Conservation (phyloP, 176 grass and related monocot species). For the Cenchrus fungigraminus region DNA sequence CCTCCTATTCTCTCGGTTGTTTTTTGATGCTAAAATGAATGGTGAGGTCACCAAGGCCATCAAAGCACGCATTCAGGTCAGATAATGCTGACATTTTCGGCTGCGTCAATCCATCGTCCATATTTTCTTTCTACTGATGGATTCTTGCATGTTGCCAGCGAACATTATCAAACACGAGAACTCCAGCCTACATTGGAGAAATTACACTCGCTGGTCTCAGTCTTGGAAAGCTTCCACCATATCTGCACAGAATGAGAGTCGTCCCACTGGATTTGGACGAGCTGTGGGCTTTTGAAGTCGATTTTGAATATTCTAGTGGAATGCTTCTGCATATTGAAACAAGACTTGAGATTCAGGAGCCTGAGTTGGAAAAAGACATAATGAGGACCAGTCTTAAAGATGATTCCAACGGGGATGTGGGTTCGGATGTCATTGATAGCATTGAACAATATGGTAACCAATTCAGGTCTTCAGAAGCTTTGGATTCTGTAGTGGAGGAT, state of each 20-base stretch:
- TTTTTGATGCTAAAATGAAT: constrained; percentile 82
- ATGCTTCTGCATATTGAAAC: constrained; percentile 65
- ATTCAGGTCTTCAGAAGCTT: constrained; percentile 39
- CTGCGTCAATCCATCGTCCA: constrained; percentile 15
- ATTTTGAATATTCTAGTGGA: constrained; percentile 70
- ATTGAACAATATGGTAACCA: constrained; percentile 70
- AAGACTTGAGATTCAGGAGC: constrained; percentile 70
- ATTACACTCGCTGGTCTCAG: constrained; percentile 60
- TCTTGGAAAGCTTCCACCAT: constrained; percentile 70
- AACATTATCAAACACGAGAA: constrained; percentile 65
- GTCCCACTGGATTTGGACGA: constrained; percentile 60
- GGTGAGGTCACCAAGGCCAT: constrained; percentile 55
- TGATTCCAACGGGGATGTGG: constrained; percentile 44
- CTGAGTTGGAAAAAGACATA: constrained; percentile 73
- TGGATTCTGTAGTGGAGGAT: constrained; percentile 44
- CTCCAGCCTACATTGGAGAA: constrained; percentile 72
- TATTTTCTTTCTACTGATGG: constrained; percentile 8
- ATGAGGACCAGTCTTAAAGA: constrained; percentile 52
- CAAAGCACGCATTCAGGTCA: constrained; percentile 78
- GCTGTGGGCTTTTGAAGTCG: constrained; percentile 69
- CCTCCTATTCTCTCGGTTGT: constrained; percentile 75
- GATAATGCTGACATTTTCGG: constrained; percentile 26
- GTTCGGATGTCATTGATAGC: constrained; percentile 69
- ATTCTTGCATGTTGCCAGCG: constrained; percentile 53
- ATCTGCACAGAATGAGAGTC: constrained; percentile 64